Base-by-base conservation (phyloP, 2,329 filamentous ascomycete species). In the Byssothecium circinans region DNA sequence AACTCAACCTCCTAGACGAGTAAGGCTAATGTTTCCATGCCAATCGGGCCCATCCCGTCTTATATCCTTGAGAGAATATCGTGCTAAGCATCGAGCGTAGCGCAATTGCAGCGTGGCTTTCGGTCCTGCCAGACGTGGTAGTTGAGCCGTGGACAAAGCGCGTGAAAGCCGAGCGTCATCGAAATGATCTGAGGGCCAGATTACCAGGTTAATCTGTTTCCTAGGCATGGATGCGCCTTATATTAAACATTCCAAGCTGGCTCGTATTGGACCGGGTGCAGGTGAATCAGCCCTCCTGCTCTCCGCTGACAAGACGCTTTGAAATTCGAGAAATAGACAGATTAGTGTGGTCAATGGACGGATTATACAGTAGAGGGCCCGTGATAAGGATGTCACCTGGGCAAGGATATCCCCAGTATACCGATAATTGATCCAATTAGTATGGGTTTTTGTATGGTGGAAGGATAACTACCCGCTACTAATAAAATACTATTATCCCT, bases 181-280 rank as follows among this genome's bases (percentile, higher is more conserved):
- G 10, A 22, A 22, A 25, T 7, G 30, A 20, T 30, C 23, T 18
- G 43, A 33, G 35, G 15, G n/a, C 27, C 15, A 33, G 34, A 47
- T 29, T 10, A 29, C 29, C 5, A 14, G 25, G n/a, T 37, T 47
- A 46, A 45, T 45, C 15, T 50, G 35, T 27, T 30, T n/a, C 20
- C 27, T 20, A 36, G 38, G 38, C 27, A 42, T 44, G 43, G 42
- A 25, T 25, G 11, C 19, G 33, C 25, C 8, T 43, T 53, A 53
- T 51, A 53, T 56, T 56, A 53, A 52, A 45, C 32, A 14, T 32
- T 19, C 15, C 34, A 23, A 36, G 14, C n/a, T 17, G 35, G 29
- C 11, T 45, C 22, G 18, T 49, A 33, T 38, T 27, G 25, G 30
- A 18, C 35, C 35, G 27, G 38, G 42, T 35, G 18, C n/a, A 37